A percentile compares a stretch with the other conserved stretches of the same genome.
Conservation (phyloP, 768 basidiomycete genomes). For the Pleurotus sapidus region DNA sequence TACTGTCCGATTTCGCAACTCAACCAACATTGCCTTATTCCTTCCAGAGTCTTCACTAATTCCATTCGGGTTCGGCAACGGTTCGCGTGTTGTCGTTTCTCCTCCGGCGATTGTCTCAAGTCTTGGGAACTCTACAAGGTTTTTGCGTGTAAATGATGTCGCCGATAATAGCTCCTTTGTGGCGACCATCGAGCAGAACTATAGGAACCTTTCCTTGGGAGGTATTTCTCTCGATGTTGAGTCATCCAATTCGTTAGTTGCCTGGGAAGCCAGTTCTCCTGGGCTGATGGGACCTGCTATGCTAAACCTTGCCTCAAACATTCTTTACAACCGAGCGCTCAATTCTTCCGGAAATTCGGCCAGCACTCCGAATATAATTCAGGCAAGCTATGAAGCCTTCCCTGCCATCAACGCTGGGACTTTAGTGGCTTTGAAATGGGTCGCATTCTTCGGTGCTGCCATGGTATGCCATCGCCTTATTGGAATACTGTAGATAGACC, state of each 20-base stretch:
- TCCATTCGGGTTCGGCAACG: slow-evolving; percentile 17
- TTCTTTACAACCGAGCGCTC: slow-evolving; percentile 61
- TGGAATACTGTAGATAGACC: background rate
- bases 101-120: slow-evolving; percentile 51
- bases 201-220: slow-evolving; percentile 56
- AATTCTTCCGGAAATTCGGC: slow-evolving; percentile 42
- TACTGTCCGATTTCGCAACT: slow-evolving; percentile 30
- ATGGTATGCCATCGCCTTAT: slow-evolving; percentile 46
- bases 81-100: slow-evolving; percentile 40
- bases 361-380: slow-evolving; percentile 47
- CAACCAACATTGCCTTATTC: slow-evolving; percentile 46
- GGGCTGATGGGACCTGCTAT: slow-evolving; percentile 56
- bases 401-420: slow-evolving; percentile 55
- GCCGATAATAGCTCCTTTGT: slow-evolving; percentile 60
- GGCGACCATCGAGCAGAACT: slow-evolving; percentile 45
- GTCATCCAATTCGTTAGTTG: slow-evolving; percentile 52
- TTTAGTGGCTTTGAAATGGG: slow-evolving; percentile 66
- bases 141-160: slow-evolving; percentile 38
- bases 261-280: slow-evolving; percentile 69
- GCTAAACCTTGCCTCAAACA: slow-evolving; percentile 67
- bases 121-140: slow-evolving; percentile 38
- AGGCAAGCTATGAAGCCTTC: slow-evolving; percentile 54
- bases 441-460: slow-evolving; percentile 67
- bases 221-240: slow-evolving; percentile 61
- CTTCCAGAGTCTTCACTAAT: slow-evolving; percentile 46